Percentiles rank a stretch among this genome's conserved stretches.
Evolutionary conservation across 331 rosid species (phyloP).

Genomic region (Malus hybrid): DNA sequence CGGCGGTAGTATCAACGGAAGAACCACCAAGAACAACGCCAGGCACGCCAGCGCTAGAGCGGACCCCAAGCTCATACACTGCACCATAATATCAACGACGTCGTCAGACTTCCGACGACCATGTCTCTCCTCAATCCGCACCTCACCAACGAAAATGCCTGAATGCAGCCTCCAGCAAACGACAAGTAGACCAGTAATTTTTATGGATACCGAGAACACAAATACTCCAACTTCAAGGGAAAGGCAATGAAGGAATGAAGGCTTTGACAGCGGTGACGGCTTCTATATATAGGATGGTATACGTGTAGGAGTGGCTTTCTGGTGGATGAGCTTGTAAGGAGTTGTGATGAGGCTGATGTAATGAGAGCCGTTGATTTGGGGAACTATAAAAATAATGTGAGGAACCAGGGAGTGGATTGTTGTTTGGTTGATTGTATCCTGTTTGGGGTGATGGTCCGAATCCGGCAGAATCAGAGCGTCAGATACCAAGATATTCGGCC

Average conservation of each 20-base stretch:
- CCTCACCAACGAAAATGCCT: not conserved
- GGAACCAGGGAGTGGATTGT: not conserved
- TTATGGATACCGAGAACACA: not conserved
- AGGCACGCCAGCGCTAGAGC: slow-evolving; percentile 44
- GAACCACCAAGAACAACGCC: slow-evolving; percentile 59
- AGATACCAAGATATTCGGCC: slow-evolving; percentile 9
- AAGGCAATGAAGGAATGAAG: not conserved
- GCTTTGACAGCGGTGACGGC: not conserved
- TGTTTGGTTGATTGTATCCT: not conserved
- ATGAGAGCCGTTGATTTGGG: not conserved
- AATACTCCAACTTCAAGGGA: not conserved
- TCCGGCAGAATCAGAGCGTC: slow-evolving; percentile 6
- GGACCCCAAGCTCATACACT: slow-evolving; percentile 37
- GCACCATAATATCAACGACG: slow-evolving; percentile 21
- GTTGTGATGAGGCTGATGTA: not conserved
- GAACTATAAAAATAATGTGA: not conserved
- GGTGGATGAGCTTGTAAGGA: not conserved
- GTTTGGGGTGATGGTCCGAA: slow-evolving; percentile 16
- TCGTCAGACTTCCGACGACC: slow-evolving; percentile 4
- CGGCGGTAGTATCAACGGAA: slow-evolving; percentile 72
- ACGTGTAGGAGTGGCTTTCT: not conserved
- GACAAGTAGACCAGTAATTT: not conserved
- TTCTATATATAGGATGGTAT: not conserved
- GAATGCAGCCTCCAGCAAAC: not conserved
- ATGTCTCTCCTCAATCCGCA: not conserved